Evolutionary conservation across 2,329 filamentous ascomycete genomes (phyloP), one percentile per base, ranked within the genome.

Genomic region (Fusarium odoratissimum): DNA sequence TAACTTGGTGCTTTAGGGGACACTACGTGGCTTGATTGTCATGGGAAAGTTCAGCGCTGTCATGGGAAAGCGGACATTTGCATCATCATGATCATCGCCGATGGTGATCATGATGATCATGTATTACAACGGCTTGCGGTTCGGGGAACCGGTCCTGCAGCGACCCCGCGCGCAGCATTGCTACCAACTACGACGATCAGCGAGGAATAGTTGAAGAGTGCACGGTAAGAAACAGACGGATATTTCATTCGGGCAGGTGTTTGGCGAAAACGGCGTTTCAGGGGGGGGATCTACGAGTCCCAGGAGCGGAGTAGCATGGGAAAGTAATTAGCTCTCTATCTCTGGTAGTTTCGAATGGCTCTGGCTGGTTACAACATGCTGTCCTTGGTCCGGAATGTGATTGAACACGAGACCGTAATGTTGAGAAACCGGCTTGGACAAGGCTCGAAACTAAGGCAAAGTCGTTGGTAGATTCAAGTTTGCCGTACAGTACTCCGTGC

Each of bases 261-360:
- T 60, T 48, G 67, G 74, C 70, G 74, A 75, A 75, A 54, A 70
- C 69, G 74, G 74, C 74, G 74, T 76, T 76, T 71, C 31, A 56
- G 57, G 57, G 57, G 64, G 41, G 37, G 42, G 64, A 69, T 60
- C 64, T 49, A 33, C 48, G n/a, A 66, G 51, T 46, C 31, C 33
- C 55, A 48, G 52, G 30, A 46, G 59, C 49, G 51, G 51, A 40
- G 65, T 55, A 60, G 41, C n/a, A 59, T 71, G 44, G 33, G 46
- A 61, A 57, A 59, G 59, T 58, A 57, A 55, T 35, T 45, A 63
- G 45, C 49, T 73, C 58, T n/a, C 59, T 54, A 55, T 41, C 42
- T 40, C 58, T 60, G 25, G 21, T 33, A 52, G 42, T 55, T 55
- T 40, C 65, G 38, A 58, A 51, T 38, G 38, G 42, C 45, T 51